Conservation (phyloP, 2,329 filamentous ascomycete species). For the Sordariomycetes sp. region DNA sequence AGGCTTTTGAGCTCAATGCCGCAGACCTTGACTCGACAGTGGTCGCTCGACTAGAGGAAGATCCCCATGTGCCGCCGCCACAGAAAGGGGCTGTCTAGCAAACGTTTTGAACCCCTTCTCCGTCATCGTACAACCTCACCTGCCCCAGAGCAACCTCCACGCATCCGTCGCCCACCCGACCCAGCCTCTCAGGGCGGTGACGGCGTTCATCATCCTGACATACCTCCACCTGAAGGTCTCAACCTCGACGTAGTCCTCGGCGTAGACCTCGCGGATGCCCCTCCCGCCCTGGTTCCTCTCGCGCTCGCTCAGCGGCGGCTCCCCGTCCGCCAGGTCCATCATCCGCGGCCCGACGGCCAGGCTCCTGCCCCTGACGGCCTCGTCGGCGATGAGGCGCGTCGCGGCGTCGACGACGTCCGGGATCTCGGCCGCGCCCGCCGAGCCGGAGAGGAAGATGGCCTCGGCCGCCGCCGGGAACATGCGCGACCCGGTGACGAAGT, state of each 20-base stretch:
- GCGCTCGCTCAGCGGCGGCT: constrained; percentile 14
- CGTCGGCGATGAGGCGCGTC: constrained; percentile 52
- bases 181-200: constrained; percentile 43
- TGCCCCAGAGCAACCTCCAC: constrained; percentile 12
- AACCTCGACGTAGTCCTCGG: constrained; percentile 44
- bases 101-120: no score
- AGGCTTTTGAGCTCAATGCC: no score
- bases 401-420: constrained; percentile 56
- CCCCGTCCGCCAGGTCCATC: constrained; percentile 23
- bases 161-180: constrained; percentile 29
- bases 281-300: constrained; percentile 28
- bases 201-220: constrained; percentile 41
- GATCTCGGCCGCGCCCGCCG: constrained; percentile 34
- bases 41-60: no score
- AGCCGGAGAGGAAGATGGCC: constrained; percentile 45
- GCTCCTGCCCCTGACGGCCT: constrained; percentile 44
- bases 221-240: constrained; percentile 48
- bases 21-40: no score
- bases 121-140: no score
- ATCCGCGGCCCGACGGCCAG: constrained; percentile 50
- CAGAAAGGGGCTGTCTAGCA: no score
- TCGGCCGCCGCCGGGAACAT: constrained; percentile 36
- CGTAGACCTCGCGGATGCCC: constrained; percentile 53
- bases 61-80: no score
- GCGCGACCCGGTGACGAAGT: constrained; percentile 54